Evolutionary conservation across 2,329 filamentous ascomycete genomes (phyloP).

Genomic region (Paraphaeosphaeria sporulosa): DNA sequence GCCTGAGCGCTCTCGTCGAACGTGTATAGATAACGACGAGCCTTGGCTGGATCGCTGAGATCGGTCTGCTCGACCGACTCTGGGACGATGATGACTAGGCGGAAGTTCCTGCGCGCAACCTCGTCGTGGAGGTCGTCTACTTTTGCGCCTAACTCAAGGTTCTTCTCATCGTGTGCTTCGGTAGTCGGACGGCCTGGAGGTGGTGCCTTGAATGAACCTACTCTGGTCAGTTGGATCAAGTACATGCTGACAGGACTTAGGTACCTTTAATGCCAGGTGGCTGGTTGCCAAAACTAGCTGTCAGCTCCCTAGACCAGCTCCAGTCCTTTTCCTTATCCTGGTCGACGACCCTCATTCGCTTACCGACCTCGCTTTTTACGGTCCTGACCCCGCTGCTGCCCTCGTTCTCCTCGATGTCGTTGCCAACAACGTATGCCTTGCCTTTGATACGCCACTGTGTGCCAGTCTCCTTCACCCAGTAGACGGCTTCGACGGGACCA

Average conservation of each 20-base stretch:
- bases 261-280: conserved; percentile 78
- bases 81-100: conserved; percentile 86
- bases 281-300: conserved; percentile 88
- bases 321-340: conserved; percentile 62
- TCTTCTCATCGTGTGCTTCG: conserved; percentile 54
- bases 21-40: conserved; percentile 72
- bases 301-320: conserved; percentile 82
- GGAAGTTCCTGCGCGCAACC: conserved; percentile 76
- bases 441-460: conserved; percentile 89
- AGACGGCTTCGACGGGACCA: conserved; percentile 79
- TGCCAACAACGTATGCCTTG: conserved; percentile 75
- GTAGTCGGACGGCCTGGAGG: conserved; percentile 57
- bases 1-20: conserved; percentile 57
- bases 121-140: conserved; percentile 75
- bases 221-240: conserved; percentile 1
- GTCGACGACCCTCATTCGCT: conserved; percentile 67
- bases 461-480: conserved; percentile 75
- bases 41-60: conserved; percentile 70
- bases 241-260: conserved; percentile 13
- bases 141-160: conserved; percentile 64
- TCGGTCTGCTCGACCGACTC: conserved; percentile 79
- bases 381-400: conserved; percentile 63
- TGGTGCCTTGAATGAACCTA: conserved; percentile 70
- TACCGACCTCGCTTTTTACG: conserved; percentile 66
- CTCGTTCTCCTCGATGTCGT: conserved; percentile 66